Base-by-base conservation (phyloP, 192 early-diverging fungal genomes). In the Coemansia sp. region DNA sequence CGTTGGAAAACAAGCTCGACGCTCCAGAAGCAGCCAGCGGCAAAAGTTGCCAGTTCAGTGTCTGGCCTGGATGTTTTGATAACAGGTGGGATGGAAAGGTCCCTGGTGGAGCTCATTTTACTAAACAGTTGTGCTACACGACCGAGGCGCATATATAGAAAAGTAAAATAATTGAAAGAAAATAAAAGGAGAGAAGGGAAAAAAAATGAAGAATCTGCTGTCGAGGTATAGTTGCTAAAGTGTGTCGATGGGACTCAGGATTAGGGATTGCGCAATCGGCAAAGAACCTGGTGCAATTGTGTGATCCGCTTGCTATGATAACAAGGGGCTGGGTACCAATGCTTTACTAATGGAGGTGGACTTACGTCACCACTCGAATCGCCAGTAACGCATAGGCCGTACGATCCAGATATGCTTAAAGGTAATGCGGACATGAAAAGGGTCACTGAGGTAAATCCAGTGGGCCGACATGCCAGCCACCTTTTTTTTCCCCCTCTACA, bases 21-120 rank as follows among this genome's bases (percentile, higher is more conserved):
- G 70, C 84, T 88, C 96, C 96, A 98, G 80, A 98, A 98, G 82
- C 96, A 98, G 47, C 96, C 96, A 7, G 93, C 94, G 43, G 91
- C 96, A 86, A 95, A 94, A 7, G 94, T 96, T 2, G 93, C 94
- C 43, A 80, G 63, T 68, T 77, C 67, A 2, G 72, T 73, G 40
- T 44, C 69, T n/a, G 50, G 62, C 37, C 67, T 62, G 16, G 66
- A 52, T 28, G 68, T 44, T 44, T 76, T 49, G 44, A 82, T 32
- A 13, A 64, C 43, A 5, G 72, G 32, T 42, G 80, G 80, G 4
- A 74, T 75, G 5, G 75, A 66, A 6, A 19, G 19, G 42, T 82
- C 75, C 44, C 67, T 74, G 55, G 53, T 38, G 30, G 58, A 35
- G 30, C 61, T 68, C 69, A 76, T 77, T 67, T 62, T 13, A 53